Base-by-base conservation (phyloP, 2,329 filamentous ascomycete species). In the Neofusicoccum parvum region DNA sequence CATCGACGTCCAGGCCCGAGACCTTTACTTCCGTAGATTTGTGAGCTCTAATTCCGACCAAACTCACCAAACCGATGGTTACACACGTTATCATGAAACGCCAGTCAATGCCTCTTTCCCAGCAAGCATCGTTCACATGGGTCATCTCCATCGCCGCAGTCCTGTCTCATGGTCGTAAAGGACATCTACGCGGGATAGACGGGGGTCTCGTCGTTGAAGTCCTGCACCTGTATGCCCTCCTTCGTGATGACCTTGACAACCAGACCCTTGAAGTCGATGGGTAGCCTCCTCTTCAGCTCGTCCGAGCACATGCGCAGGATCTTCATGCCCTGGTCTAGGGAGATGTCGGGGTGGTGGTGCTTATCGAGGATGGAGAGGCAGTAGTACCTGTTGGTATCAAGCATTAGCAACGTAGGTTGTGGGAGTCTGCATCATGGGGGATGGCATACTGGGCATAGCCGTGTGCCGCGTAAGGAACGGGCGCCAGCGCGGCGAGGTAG, bases 221-320 rank as follows among this genome's bases (percentile, higher is more conserved):
- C 88, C 73, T 96, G 86, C 73, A 95, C 92, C 72, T 87, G 83
- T 68, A 99, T 90, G 11, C 96, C 95, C 72, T 98, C 92, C 82
- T 96, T 96, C 68, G 93, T 97, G 74, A 99, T 88, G 41, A 93
- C 91, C 86, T 98, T 98, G 73, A 99, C 94, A 62, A 89, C 73
- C 73, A 97, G 92, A 45, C 95, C 95, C 86, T 99, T 99, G 87
- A 98, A 99, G 79, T 99, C 95, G 76, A 99, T 94, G 67, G 95
- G 95, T 85, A 99, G 87, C 80, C 96, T 88, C 78, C 95, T 89
- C 87, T 97, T 97, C 77, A 99, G 83, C 85, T 99, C 95, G 79
- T 98, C 94, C 71, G 92, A 95, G 83, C 95, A 99, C 89, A 97
- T 91, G 73, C 88, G 90, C 74, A 99, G 83, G 69, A 99, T 88